Conservation (phyloP, 2,329 filamentous ascomycete species). For the Aspergillaceae sp. region DNA sequence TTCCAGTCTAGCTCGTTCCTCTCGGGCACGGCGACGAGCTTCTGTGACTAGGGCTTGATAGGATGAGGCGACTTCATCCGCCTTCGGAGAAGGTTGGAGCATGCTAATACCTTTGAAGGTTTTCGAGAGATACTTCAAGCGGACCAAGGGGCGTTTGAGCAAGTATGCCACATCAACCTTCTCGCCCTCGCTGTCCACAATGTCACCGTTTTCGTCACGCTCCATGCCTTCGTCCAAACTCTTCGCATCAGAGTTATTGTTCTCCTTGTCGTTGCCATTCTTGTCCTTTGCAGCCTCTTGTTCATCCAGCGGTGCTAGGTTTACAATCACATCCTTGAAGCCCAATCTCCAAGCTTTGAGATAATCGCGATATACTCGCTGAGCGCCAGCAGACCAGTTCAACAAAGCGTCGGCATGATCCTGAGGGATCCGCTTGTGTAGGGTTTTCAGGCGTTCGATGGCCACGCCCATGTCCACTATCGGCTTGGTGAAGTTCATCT, state of each 20-base stretch:
- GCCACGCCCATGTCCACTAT: slow-evolving; percentile 91
- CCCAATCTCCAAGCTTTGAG: slow-evolving; percentile 82
- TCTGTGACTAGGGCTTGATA: slow-evolving; percentile 69
- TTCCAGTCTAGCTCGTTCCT: slow-evolving; percentile 63
- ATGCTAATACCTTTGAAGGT: slow-evolving; percentile 58
- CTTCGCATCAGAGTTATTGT: slow-evolving; percentile 35
- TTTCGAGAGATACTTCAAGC: slow-evolving; percentile 79
- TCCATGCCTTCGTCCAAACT: slow-evolving; percentile 47
- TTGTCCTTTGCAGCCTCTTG: slow-evolving; percentile 40
- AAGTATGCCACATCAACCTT: slow-evolving; percentile 90
- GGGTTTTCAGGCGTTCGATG: slow-evolving; percentile 70
- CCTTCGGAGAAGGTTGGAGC: slow-evolving; percentile 40
- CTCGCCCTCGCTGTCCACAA: slow-evolving; percentile 67
- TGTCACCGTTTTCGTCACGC: slow-evolving; percentile 52
- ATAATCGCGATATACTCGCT: slow-evolving; percentile 76
- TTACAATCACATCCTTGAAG: slow-evolving; percentile 90
- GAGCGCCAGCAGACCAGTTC: slow-evolving; percentile 70
- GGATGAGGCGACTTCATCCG: slow-evolving; percentile 49
- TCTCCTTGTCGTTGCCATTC: not conserved
- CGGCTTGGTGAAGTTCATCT: slow-evolving; percentile 64
- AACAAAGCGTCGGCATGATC: slow-evolving; percentile 64
- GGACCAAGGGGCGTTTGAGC: slow-evolving; percentile 76
- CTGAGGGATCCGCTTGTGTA: slow-evolving; percentile 72
- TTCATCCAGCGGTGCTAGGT: slow-evolving; percentile 68
- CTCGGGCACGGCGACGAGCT: slow-evolving; percentile 63